Evolutionary conservation across 768 basidiomycete species (phyloP).

Genomic region (Amanita subjunquillea): DNA sequence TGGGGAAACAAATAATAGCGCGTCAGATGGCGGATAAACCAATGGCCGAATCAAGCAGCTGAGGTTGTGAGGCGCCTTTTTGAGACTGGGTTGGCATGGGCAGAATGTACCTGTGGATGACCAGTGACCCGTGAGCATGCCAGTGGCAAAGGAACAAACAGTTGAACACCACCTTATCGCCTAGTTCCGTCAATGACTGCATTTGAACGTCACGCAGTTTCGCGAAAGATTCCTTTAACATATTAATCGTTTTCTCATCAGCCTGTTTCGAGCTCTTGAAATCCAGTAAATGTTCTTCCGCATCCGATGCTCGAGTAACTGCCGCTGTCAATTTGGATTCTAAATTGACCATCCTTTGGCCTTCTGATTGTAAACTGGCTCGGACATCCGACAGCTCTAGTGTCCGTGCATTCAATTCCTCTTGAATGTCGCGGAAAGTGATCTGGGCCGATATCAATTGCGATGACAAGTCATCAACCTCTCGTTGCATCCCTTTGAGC

Average conservation of each 20-base stretch:
- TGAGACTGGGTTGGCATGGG: background rate
- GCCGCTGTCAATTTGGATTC: slow-evolving; percentile 13
- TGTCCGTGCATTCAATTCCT: slow-evolving; percentile 4
- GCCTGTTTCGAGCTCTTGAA: slow-evolving; percentile 20
- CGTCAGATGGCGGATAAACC: background rate
- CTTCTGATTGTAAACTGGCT: slow-evolving; percentile 11
- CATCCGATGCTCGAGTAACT: slow-evolving; percentile 12
- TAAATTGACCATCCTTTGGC: slow-evolving; percentile 8
- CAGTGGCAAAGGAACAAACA: slow-evolving; percentile 11
- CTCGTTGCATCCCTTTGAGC: slow-evolving; percentile 6
- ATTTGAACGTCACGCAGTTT: slow-evolving; percentile 22
- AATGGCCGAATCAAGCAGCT: background rate
- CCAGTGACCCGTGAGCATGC: background rate
- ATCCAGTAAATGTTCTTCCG: slow-evolving; percentile 22
- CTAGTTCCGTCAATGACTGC: slow-evolving; percentile 22
- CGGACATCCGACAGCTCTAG: slow-evolving; percentile 8
- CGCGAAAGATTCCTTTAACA: slow-evolving; percentile 20
- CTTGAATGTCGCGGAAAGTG: background rate
- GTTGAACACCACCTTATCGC: slow-evolving; percentile 23
- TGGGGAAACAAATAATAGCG: background rate
- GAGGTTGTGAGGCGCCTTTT: background rate
- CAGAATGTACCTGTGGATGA: background rate
- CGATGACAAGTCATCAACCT: slow-evolving; percentile 7
- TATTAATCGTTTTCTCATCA: slow-evolving; percentile 24
- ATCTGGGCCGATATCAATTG: slow-evolving; percentile 7